Evolutionary conservation across 1,284 basidiomycete genomes (phyloP).

Genomic region (Vanrija sp.): DNA sequence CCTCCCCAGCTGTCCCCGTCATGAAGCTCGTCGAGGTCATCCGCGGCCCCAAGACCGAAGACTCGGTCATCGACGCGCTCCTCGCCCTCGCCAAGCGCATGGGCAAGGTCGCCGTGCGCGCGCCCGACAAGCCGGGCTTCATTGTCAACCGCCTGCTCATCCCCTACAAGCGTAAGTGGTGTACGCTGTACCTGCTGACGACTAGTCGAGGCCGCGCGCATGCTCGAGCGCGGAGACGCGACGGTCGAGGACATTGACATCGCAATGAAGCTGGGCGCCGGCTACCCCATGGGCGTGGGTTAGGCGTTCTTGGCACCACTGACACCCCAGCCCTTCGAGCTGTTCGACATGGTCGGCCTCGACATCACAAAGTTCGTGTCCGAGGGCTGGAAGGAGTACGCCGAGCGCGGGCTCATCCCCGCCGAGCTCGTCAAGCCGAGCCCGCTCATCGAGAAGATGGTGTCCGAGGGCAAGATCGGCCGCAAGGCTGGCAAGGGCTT

Average conservation of each 20-base stretch:
- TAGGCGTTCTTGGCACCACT: background rate
- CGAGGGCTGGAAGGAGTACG: slow-evolving; percentile 53
- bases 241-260: slow-evolving; percentile 56
- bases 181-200: background rate
- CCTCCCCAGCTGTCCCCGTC: slow-evolving; percentile 43
- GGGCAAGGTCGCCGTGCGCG: slow-evolving; percentile 56
- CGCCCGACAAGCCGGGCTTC: slow-evolving; percentile 56
- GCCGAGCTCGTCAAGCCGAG: slow-evolving; percentile 51
- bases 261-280: slow-evolving; percentile 59
- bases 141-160: slow-evolving; percentile 56
- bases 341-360: slow-evolving; percentile 56
- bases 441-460: slow-evolving; percentile 51
- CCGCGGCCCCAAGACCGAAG: slow-evolving; percentile 51
- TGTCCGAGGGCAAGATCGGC: slow-evolving; percentile 55
- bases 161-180: slow-evolving; percentile 51
- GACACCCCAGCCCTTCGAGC: slow-evolving; percentile 53
- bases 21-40: slow-evolving; percentile 60
- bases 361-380: slow-evolving; percentile 52
- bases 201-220: slow-evolving; percentile 55
- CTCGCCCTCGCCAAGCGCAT: slow-evolving; percentile 53
- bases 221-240: slow-evolving; percentile 58
- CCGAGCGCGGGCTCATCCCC: slow-evolving; percentile 49
- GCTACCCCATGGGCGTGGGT: slow-evolving; percentile 44
- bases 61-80: slow-evolving; percentile 51
- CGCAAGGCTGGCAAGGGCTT: slow-evolving; percentile 54